phyloP scores from a whole-genome alignment of 805 yeast genomes.

The Saccharomycopsis amapae region DNA sequence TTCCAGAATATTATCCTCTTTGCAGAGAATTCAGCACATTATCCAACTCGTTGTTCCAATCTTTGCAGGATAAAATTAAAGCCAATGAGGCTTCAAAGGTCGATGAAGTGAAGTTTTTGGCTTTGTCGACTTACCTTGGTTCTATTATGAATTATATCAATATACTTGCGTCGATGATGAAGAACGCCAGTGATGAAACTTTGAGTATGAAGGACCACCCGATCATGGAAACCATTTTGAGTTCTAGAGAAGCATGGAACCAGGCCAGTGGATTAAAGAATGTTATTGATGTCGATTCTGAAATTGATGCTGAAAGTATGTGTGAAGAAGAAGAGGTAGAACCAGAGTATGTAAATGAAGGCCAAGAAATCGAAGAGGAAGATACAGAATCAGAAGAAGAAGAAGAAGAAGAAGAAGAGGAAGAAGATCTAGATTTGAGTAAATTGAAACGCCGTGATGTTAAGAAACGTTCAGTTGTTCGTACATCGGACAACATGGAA shows the following conservation, averaged over 20 bases:
- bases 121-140: slow-evolving; percentile 74
- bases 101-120: slow-evolving; percentile 48
- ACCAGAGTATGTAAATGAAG: not conserved
- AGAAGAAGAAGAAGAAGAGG: slow-evolving; percentile 24
- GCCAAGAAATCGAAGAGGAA: slow-evolving; percentile 22
- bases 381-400: slow-evolving; percentile 28
- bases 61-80: slow-evolving; percentile 23
- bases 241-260: slow-evolving; percentile 83
- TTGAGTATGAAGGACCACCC: slow-evolving; percentile 74
- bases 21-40: slow-evolving; percentile 49
- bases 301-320: slow-evolving; percentile 26
- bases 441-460: slow-evolving; percentile 40
- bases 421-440: slow-evolving; percentile 35
- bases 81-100: slow-evolving; percentile 30
- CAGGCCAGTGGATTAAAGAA: slow-evolving; percentile 57
- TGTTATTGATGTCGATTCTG: slow-evolving; percentile 24
- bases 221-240: slow-evolving; percentile 79
- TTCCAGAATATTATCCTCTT: slow-evolving; percentile 82
- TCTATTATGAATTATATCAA: slow-evolving; percentile 75
- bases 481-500: slow-evolving; percentile 57
- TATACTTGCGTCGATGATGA: slow-evolving; percentile 51
- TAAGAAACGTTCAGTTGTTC: slow-evolving; percentile 31
- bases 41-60: slow-evolving; percentile 34
- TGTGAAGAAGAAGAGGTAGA: slow-evolving; percentile 25
- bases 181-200: slow-evolving; percentile 43